Evolutionary conservation across 306 rosid genomes (phyloP), one percentile per base, ranked within the genome.

Genomic region (Canavalia gladiata): DNA sequence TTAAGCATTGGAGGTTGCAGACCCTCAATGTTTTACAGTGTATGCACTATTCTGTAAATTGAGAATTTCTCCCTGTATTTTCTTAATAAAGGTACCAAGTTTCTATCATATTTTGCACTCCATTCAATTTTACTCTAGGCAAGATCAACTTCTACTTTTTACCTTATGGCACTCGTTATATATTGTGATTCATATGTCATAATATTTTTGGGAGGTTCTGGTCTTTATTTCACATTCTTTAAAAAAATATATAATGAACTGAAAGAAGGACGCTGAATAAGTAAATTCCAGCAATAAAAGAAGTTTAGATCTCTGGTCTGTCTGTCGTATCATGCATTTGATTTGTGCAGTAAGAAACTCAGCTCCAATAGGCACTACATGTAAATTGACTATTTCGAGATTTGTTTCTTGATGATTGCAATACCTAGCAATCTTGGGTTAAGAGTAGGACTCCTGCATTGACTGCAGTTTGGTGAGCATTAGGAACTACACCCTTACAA

Each of bases 61-160:
- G 25, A 18, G 25, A 18, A 18, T 18, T 18, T 18, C 25, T 18
- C 25, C 25, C 25, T 18, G 25, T 18, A 18, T 18, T 18, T 18
- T 18, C 25, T 18, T 18, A 18, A 18, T 18, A 18, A 18, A 18
- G 25, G 25, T 18, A 18, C 25, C 25, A 18, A 18, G 25, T 18
- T 18, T 18, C 25, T 18, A 18, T 18, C 25, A 31, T 35, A 28
- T 37, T 64, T 12, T 39, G n/a, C 67, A 6, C 41, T 60, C 31
- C 52, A 31, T 52, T 34, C 43, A 31, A 62, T 47, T 55, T 11
- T 47, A 29, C 56, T 28, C 59, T 12, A 3, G 29, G 29, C 30
- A 41, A 41, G 41, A 42, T 57, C 68, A 74, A 56, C 55, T 57
- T 56, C 25, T 73, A 73, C 39, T 72, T 54, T 54, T 28, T 74